Evolutionary conservation across 2,329 filamentous ascomycete species (phyloP).

Genomic region (Chaetomium globosum): DNA sequence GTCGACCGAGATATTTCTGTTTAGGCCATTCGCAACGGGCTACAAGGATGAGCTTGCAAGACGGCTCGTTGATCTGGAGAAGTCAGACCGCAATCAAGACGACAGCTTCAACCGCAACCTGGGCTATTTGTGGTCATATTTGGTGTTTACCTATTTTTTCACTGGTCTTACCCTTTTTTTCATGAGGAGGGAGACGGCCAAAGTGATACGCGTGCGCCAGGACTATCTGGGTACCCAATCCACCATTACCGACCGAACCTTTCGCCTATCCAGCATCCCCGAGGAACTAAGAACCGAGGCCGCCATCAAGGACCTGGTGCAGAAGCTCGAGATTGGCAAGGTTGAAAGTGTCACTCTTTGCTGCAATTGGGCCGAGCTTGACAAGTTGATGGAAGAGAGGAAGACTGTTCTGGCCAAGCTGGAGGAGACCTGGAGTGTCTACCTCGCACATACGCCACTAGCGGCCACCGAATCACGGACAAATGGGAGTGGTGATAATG

Average conservation of each 20-base stretch:
- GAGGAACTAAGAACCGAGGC: conserved; percentile 75
- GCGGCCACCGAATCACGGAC: conserved; percentile 45
- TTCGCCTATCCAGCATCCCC: conserved; percentile 88
- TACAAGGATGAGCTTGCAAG: conserved; percentile 7
- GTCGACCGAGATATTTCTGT: conserved; percentile 23
- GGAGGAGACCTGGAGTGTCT: conserved; percentile 80
- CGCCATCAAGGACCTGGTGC: conserved; percentile 82
- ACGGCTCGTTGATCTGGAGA: conserved; percentile 24
- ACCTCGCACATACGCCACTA: conserved; percentile 60
- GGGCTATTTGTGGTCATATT: conserved; percentile 84
- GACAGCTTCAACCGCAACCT: conserved; percentile 42
- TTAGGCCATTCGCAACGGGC: conserved; percentile 25
- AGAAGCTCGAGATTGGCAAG: conserved; percentile 83
- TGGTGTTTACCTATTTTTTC: conserved; percentile 94
- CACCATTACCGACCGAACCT: conserved; percentile 93
- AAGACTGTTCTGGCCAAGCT: conserved; percentile 68
- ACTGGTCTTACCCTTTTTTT: conserved; percentile 79
- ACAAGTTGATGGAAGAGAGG: conserved; percentile 70
- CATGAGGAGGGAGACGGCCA: conserved; percentile 79
- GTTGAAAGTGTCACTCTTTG: conserved; percentile 88
- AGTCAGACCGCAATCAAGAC: conserved; percentile 36
- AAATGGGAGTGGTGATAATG: conserved; percentile 15
- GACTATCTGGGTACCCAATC: conserved; percentile 90
- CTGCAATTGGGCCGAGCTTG: conserved; percentile 81
- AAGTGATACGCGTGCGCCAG: conserved; percentile 82